Base-by-base conservation (phyloP, 768 basidiomycete species). In the Auriscalpium vulgare region DNA sequence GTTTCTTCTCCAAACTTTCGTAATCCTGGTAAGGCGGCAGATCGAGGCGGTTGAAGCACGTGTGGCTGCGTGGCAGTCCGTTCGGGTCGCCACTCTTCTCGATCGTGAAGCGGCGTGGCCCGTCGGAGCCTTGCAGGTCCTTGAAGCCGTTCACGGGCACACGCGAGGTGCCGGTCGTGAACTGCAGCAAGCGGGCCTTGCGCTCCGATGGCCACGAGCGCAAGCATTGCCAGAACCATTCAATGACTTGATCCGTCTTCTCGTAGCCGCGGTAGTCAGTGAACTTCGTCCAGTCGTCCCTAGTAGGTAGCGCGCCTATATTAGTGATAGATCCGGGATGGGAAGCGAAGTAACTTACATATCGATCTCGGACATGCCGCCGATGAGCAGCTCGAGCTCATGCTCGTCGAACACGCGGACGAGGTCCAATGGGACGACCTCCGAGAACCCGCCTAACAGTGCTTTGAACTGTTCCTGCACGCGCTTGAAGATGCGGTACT, bases 171-270 rank as follows among this genome's bases (percentile, higher is more conserved):
- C 87, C 87, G 1, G 91, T 94, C 6, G 90, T 88, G 70, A 95
- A 95, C 68, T 94, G 92, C 17, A 95, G 72, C 38, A 94, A 70
- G 13, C 91, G 84, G 43, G 87, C 87, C 68, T 94, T 94, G 61
- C 88, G 81, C 68, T 95, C 93, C 0, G 88, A 78, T 9, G 93
- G 88, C 93, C 93, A 95, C 37, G 85, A 84, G 38, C 88, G 84
- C 54, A 95, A 81, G 64, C 87, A 89, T 68, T 93, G 84, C 93
- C 93, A 95, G 78, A 95, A 95, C 93, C 93, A 95, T 65, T 91
- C 87, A 60, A 95, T 91, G 57, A 90, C 87, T 66, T 89, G 84
- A 66, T 91, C 90, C 4, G 83, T 86, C 74, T 88, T 88, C 65
- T 87, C 84, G 66, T 90, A 91, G 5, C 88, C 86, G 52, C 91